Evolutionary conservation across 1,284 basidiomycete species (phyloP).

Genomic region (Boletus chippewaensis): DNA sequence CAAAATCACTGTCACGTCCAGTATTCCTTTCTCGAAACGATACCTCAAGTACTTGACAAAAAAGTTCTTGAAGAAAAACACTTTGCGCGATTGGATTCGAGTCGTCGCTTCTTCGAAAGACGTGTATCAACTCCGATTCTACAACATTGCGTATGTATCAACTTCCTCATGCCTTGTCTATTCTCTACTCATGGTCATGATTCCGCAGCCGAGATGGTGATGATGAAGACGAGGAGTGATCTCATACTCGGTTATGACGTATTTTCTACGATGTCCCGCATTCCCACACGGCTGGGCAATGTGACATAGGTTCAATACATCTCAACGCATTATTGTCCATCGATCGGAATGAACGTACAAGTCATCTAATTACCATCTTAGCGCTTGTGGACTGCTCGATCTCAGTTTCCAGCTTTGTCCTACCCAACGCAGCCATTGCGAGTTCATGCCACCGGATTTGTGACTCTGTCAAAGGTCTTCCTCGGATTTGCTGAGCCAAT

Average conservation of each 20-base stretch:
- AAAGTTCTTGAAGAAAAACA: constrained; percentile 93
- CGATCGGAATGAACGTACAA: background rate
- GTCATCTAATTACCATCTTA: constrained; percentile 18
- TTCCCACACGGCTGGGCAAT: background rate
- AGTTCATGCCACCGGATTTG: constrained; percentile 69
- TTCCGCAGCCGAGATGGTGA: constrained; percentile 38
- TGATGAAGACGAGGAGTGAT: constrained; percentile 50
- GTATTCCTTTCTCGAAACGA: constrained; percentile 85
- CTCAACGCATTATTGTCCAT: background rate
- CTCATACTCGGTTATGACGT: background rate
- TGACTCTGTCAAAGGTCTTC: constrained; percentile 51
- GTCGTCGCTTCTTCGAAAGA: constrained; percentile 89
- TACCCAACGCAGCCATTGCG: constrained; percentile 56
- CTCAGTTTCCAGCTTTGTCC: constrained; percentile 33
- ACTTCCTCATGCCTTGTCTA: background rate
- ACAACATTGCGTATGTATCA: constrained; percentile 80
- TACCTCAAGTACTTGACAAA: constrained; percentile 94
- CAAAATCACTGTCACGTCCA: constrained; percentile 76
- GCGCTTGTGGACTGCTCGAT: constrained; percentile 8
- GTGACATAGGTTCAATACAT: constrained; percentile 2
- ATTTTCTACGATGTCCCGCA: constrained; percentile 2
- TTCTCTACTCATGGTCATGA: constrained; percentile 7
- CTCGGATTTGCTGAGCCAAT: constrained; percentile 61
- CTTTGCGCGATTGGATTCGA: constrained; percentile 80
- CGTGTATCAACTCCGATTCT: constrained; percentile 86